phyloP scores from a whole-genome alignment of 768 basidiomycete species.

The Macrolepiota albuminosa region DNA sequence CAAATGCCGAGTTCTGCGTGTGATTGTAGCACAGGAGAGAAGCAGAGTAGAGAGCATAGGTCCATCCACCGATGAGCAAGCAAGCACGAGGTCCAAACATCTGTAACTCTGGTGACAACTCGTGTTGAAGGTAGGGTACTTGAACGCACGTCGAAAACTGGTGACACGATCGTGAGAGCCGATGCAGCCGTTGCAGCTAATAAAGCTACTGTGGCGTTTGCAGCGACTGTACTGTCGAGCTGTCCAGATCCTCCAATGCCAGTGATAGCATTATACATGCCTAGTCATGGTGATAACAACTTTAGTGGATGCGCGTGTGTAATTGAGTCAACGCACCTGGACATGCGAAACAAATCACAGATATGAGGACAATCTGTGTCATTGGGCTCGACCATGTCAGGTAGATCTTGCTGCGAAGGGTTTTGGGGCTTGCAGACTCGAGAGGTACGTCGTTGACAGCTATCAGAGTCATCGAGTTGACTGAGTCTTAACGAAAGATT shows the following conservation, averaged over 20 bases:
- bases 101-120: slow-evolving; percentile 4
- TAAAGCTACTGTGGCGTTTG: slow-evolving; percentile 24
- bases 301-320: neutral
- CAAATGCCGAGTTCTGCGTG: slow-evolving; percentile 22
- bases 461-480: neutral
- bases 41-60: slow-evolving; percentile 24
- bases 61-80: slow-evolving; percentile 23
- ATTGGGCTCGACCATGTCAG: slow-evolving; percentile 20
- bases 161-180: slow-evolving; percentile 23
- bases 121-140: neutral
- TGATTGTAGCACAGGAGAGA: slow-evolving; percentile 25
- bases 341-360: slow-evolving; percentile 24
- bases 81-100: slow-evolving; percentile 24
- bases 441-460: neutral
- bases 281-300: slow-evolving; percentile 3
- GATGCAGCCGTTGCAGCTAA: slow-evolving; percentile 25
- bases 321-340: slow-evolving; percentile 15
- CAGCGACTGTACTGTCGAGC: slow-evolving; percentile 24
- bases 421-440: neutral
- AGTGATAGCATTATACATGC: slow-evolving; percentile 26
- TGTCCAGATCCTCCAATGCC: slow-evolving; percentile 26
- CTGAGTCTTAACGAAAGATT: neutral
- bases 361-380: slow-evolving; percentile 24
- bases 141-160: slow-evolving; percentile 22
- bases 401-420: slow-evolving; percentile 8